Conservation (phyloP, 495 filamentous ascomycete species). For the Annulohypoxylon maeteangense region DNA sequence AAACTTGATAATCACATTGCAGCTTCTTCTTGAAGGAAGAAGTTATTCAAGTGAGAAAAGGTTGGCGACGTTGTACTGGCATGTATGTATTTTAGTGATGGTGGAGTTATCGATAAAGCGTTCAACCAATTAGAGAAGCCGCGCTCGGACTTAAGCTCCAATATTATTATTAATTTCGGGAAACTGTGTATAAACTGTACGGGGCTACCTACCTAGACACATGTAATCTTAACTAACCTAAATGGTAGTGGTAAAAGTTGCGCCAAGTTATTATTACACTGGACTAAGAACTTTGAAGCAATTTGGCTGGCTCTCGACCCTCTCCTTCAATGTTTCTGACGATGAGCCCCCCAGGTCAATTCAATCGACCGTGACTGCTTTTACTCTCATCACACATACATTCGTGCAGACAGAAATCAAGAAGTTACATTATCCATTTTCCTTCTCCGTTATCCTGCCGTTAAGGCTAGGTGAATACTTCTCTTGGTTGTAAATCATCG, state of each 20-base stretch:
- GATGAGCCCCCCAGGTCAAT: conserved; percentile 18
- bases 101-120: too few species aligned
- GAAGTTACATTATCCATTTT: conserved; percentile 24
- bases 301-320: conserved; percentile 31
- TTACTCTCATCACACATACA: conserved; percentile 22
- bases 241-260: conserved; percentile 18
- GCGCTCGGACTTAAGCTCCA: too few species aligned
- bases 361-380: conserved; percentile 26
- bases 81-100: too few species aligned
- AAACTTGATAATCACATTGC: too few species aligned
- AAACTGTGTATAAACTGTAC: conserved; percentile 26
- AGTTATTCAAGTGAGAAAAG: too few species aligned
- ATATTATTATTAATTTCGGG: conserved; percentile 28
- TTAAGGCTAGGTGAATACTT: conserved; percentile 17
- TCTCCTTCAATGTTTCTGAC: conserved; percentile 26
- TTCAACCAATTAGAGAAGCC: too few species aligned
- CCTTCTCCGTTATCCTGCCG: conserved; percentile 14
- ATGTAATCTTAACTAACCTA: conserved; percentile 17
- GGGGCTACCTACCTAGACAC: conserved; percentile 7
- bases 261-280: conserved; percentile 21
- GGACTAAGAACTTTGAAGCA: conserved; percentile 22
- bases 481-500: conserved; percentile 35
- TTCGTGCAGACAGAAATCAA: conserved; percentile 10
- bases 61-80: too few species aligned
- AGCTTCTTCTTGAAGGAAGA: too few species aligned